Conservation (phyloP, 495 filamentous ascomycete species). For the Sabuloglossum arenarium region DNA sequence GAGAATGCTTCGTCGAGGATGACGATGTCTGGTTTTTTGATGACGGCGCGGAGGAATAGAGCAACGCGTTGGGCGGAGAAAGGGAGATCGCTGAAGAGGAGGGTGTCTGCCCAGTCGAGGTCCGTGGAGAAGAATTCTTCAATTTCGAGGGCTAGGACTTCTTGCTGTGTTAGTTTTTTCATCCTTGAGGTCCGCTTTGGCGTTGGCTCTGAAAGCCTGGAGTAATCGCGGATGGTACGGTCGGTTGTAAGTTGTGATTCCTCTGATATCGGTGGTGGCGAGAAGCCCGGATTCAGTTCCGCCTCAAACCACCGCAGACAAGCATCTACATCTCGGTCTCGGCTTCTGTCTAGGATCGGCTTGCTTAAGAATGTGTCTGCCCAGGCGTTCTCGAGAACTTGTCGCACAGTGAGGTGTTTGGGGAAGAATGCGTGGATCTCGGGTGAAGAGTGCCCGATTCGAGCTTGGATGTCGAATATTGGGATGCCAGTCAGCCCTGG, state of each 20-base stretch:
- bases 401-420: conserved; percentile 47
- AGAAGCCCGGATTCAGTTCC: conserved; percentile 39
- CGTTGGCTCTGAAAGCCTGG: no score
- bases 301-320: conserved; percentile 50
- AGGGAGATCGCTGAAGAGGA: conserved; percentile 50
- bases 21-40: conserved; percentile 67
- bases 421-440: conserved; percentile 92
- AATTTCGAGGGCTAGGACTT: not conserved
- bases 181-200: no score
- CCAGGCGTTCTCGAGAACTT: conserved; percentile 65
- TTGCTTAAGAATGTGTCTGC: conserved; percentile 63
- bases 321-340: conserved; percentile 35
- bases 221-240: no score
- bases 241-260: no score
- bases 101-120: conserved; percentile 45
- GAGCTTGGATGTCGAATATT: conserved; percentile 75
- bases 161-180: not conserved
- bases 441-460: conserved; percentile 80
- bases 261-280: not conserved
- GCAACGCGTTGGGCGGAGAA: conserved; percentile 65
- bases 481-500: conserved; percentile 54
- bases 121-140: not conserved
- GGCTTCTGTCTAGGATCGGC: conserved; percentile 35
- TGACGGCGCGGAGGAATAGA: conserved; percentile 66
- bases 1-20: conserved; percentile 88